A percentile compares a stretch with the other conserved stretches of the same genome.
Conservation (phyloP, 1,284 basidiomycete species). For the Austroboletus rostrupii region DNA sequence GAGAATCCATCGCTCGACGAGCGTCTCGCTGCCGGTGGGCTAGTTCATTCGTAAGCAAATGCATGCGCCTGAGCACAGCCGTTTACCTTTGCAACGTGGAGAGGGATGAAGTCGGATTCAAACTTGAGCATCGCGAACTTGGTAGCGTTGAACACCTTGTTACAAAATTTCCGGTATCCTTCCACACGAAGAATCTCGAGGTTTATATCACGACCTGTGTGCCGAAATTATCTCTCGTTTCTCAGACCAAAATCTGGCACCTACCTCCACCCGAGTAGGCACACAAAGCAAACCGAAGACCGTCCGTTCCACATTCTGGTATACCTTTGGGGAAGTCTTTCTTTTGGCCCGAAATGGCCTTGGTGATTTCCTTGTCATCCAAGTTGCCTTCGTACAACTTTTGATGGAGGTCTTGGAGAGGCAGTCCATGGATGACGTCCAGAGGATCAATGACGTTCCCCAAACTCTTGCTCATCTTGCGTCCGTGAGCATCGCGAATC, state of each 20-base stretch:
- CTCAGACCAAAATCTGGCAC: conserved; percentile 12
- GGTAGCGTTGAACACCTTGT: conserved; percentile 99
- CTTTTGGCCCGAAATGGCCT: conserved; percentile 95
- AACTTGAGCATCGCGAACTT: conserved; percentile 97
- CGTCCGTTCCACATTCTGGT: conserved; percentile 97
- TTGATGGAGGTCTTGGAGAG: conserved; percentile 81
- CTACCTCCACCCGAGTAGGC: conserved; percentile 88
- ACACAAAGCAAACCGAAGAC: conserved; percentile 91
- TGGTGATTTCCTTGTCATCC: conserved; percentile 89
- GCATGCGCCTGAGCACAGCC: not conserved
- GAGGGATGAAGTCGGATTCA: conserved; percentile 78
- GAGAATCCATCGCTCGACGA: conserved; percentile 95
- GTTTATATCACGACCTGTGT: conserved; percentile 88
- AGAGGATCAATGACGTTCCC: conserved; percentile 98
- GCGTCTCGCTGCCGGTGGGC: conserved; percentile 85
- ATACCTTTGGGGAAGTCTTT: conserved; percentile 99
- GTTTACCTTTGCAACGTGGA: conserved; percentile 62
- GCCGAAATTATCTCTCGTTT: not conserved
- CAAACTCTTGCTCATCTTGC: conserved; percentile 98
- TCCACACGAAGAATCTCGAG: conserved; percentile 96
- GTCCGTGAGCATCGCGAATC: conserved; percentile 97
- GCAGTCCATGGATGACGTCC: conserved; percentile 89
- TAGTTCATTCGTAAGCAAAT: conserved; percentile 30
- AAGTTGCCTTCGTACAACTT: conserved; percentile 91
- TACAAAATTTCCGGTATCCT: conserved; percentile 99